Percentiles rank a stretch among this genome's conserved stretches.
Evolutionary conservation across 2,329 filamentous ascomycete genomes (phyloP).

Genomic region (Colletotrichum endophyticum): DNA sequence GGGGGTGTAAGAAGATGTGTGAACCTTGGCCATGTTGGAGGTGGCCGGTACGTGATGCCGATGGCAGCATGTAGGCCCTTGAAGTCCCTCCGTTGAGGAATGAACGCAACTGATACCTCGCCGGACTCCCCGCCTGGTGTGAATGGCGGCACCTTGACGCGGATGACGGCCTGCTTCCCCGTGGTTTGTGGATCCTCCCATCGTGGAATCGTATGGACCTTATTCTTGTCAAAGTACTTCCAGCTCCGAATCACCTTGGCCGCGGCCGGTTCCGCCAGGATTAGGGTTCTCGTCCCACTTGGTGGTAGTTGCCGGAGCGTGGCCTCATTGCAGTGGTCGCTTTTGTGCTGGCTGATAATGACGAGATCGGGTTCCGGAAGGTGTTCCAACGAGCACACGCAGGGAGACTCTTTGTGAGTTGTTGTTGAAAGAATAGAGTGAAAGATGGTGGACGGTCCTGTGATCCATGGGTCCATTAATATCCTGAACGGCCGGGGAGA

Average conservation of each 20-base stretch:
- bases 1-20: conserved; percentile 10
- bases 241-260: conserved; percentile 70
- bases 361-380: conserved; percentile 49
- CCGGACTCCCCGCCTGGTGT: conserved; percentile 59
- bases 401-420: conserved; percentile 58
- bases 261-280: conserved; percentile 69
- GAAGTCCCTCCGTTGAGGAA: conserved; percentile 65
- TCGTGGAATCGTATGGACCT: conserved; percentile 46
- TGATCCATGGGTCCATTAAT: conserved; percentile 75
- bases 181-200: conserved; percentile 48
- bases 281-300: conserved; percentile 58
- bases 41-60: conserved; percentile 74
- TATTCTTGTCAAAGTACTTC: conserved; percentile 67
- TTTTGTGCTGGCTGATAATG: conserved; percentile 51
- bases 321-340: conserved; percentile 73
- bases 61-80: conserved; percentile 69
- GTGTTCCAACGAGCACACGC: conserved; percentile 55
- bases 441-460: conserved; percentile 63
- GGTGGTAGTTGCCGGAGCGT: conserved; percentile 69
- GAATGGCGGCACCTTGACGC: conserved; percentile 59
- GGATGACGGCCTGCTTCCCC: conserved; percentile 36
- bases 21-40: conserved; percentile 35
- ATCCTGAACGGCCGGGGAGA: conserved; percentile 65
- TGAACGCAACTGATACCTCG: conserved; percentile 74
- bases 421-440: conserved; percentile 66